Evolutionary conservation across 345 rosid species (phyloP).

Genomic region (Eutrema heterophyllum): DNA sequence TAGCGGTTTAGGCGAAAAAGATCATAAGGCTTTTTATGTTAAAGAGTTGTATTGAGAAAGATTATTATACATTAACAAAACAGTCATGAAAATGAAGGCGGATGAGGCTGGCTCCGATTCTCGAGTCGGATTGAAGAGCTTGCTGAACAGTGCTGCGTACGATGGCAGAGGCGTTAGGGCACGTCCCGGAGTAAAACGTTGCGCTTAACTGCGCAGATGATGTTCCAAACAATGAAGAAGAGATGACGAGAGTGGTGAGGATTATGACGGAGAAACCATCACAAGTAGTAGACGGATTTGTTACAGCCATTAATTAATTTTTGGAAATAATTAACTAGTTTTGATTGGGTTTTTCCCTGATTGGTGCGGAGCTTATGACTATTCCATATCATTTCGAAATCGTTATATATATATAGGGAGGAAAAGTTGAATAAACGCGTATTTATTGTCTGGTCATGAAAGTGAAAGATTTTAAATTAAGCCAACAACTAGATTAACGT

Average conservation of each 20-base stretch:
- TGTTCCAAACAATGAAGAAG: constrained; percentile 10
- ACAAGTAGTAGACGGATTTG: background rate
- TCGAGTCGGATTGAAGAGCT: constrained; percentile 52
- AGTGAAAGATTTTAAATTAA: constrained; percentile 8
- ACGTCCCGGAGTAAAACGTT: constrained; percentile 48
- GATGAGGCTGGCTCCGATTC: constrained; percentile 69
- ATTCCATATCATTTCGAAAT: background rate
- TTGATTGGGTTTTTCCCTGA: background rate
- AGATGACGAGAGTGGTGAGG: background rate
- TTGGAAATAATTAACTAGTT: background rate
- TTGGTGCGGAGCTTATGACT: constrained; percentile 4
- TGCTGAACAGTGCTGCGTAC: constrained; percentile 49
- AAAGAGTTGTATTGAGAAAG: background rate
- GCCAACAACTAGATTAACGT: background rate
- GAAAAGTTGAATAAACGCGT: constrained; percentile 7
- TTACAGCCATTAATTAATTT: constrained; percentile 10
- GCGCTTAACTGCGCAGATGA: constrained; percentile 42
- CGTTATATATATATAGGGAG: background rate
- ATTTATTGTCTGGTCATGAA: background rate
- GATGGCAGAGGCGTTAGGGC: constrained; percentile 58
- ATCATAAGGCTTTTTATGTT: background rate
- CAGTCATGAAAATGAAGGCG: constrained; percentile 91
- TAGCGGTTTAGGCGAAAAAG: background rate
- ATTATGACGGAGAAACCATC: constrained; percentile 7
- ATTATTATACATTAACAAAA: constrained; percentile 50